Evolutionary conservation across 2,329 filamentous ascomycete genomes (phyloP).

Genomic region (Alternaria brassicae): DNA sequence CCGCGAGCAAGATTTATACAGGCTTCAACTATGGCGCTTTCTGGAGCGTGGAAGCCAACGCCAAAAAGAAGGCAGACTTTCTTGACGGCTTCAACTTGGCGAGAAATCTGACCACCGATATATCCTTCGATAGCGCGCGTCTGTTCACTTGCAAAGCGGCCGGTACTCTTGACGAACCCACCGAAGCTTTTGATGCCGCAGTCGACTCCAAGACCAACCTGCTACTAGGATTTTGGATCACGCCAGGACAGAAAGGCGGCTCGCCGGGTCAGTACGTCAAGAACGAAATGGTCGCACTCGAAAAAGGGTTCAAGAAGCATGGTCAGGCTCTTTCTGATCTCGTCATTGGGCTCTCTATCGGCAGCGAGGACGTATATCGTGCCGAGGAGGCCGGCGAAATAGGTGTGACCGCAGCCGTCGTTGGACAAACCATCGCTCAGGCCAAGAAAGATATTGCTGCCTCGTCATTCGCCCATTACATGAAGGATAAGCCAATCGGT

Average conservation of each 20-base stretch:
- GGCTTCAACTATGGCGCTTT: constrained; percentile 42
- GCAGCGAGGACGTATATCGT: constrained; percentile 66
- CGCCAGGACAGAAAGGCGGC: constrained; percentile 14
- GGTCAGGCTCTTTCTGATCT: constrained; percentile 59
- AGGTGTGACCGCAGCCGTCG: constrained; percentile 67
- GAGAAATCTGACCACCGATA: constrained; percentile 44
- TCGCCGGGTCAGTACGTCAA: constrained; percentile 52
- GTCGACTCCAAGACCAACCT: constrained; percentile 42
- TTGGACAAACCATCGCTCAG: constrained; percentile 63
- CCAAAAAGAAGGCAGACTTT: constrained; percentile 35
- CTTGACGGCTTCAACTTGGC: constrained; percentile 31
- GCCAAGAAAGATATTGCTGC: constrained; percentile 59
- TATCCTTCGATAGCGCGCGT: constrained; percentile 71
- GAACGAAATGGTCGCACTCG: constrained; percentile 42
- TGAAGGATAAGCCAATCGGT: constrained; percentile 52
- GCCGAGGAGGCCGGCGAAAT: constrained; percentile 54
- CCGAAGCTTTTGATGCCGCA: constrained; percentile 54
- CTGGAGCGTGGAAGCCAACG: constrained; percentile 24
- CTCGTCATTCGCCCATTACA: constrained; percentile 60
- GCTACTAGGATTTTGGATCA: constrained; percentile 44
- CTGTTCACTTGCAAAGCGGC: constrained; percentile 70
- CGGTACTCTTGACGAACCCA: constrained; percentile 61
- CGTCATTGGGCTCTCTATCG: constrained; percentile 47
- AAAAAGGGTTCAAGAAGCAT: constrained; percentile 41
- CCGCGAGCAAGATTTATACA: constrained; percentile 28